phyloP scores from a whole-genome alignment of 176 grass and related monocot genomes.

The Oryza coarctata region DNA sequence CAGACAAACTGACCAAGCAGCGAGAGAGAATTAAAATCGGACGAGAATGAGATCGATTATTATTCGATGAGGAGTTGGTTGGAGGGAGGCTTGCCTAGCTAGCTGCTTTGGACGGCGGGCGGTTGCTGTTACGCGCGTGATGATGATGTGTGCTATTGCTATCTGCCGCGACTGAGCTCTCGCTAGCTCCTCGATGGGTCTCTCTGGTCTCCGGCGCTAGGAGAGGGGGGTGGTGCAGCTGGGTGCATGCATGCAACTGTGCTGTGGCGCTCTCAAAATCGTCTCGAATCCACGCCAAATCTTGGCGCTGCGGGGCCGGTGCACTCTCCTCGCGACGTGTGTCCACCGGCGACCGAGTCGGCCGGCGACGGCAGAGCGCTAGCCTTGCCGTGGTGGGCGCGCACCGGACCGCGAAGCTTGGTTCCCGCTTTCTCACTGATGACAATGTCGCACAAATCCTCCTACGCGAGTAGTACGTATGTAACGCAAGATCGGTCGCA shows the following conservation, averaged over 20 bases:
- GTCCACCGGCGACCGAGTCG: not conserved
- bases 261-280: not conserved
- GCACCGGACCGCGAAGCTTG: not conserved
- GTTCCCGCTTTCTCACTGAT: not conserved
- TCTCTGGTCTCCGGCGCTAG: slow-evolving; percentile 23
- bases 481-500: not conserved
- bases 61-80: not conserved
- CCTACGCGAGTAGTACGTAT: not conserved
- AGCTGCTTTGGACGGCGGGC: slow-evolving; percentile 20
- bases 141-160: not conserved
- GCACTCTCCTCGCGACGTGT: not conserved
- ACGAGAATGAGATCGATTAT: not conserved
- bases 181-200: not conserved
- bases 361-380: not conserved
- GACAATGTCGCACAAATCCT: slow-evolving; percentile 16
- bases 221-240: not conserved
- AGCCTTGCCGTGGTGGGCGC: not conserved
- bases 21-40: not conserved
- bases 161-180: not conserved
- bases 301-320: not conserved
- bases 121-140: not conserved
- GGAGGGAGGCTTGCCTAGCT: not conserved
- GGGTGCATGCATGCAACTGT: not conserved
- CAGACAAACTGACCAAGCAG: not conserved
- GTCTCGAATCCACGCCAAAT: not conserved